Evolutionary conservation across 164 flowering plant genomes (phyloP), one percentile per base, ranked within the genome.

Genomic region (Piper betle): DNA sequence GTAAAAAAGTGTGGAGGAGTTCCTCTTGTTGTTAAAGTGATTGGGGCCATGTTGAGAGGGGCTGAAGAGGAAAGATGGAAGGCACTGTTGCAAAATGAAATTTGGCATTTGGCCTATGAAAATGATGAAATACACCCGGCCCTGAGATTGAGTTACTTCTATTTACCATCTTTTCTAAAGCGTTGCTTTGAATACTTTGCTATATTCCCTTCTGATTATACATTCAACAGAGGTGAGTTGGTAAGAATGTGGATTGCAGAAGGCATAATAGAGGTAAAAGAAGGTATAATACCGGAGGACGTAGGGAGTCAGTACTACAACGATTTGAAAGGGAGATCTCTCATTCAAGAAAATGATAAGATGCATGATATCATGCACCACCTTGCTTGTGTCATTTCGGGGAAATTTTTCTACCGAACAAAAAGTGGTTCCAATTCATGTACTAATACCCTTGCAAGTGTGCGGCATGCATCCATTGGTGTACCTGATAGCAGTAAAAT

Each of bases 131-230:
- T 70, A 15, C 39, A 57, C 18, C 65, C 59, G 5, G 66, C 66
- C 13, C 41, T 70, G 43, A 52, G 37, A 39, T n/a, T 65, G 53
- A 64, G 69, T 52, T 65, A 61, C 38, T 5, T 61, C 48, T 41
- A 65, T 41, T 42, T 70, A 6, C 68, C 69, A 19, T 42, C 58
- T n/a, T 55, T 39, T 38, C 54, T 63, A 41, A 68, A 52, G 48
- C 61, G 25, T 40, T 62, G 68, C 43, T 65, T 70, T 58, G 53
- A 53, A 4, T 70, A 61, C 55, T 65, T 68, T 53, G 61, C 62
- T 0, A 25, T 70, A 2, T 65, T 65, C 55, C 73, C 68, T 11
- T 65, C 61, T 50, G 59, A 53, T 41, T 43, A 57, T 40, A 5
- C 5, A 0, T 57, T 65, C 50, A 11, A 20, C 3, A 70, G 57